A percentile compares a stretch with the other conserved stretches of the same genome.
Evolutionary conservation across 2,329 filamentous ascomycete genomes (phyloP).

Genomic region (Fusarium denticulatum): DNA sequence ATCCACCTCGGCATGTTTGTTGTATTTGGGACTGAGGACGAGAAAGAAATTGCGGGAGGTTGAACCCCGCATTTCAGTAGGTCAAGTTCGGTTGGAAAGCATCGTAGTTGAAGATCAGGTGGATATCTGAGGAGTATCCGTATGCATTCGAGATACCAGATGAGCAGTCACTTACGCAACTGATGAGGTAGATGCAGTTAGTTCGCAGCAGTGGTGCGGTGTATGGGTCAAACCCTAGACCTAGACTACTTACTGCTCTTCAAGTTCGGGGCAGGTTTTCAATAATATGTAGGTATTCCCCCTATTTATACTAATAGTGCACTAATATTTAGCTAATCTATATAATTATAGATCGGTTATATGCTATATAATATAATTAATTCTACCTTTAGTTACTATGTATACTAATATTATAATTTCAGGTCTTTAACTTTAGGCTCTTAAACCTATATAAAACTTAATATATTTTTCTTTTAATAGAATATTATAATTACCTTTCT

Average conservation of each 20-base stretch:
- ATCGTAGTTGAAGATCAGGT: neutral
- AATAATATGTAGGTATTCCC: neutral
- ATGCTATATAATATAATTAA: too few species aligned
- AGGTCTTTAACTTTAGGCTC: too few species aligned
- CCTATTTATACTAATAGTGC: too few species aligned
- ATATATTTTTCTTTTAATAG: too few species aligned
- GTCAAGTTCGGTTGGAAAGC: neutral
- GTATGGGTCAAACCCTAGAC: neutral
- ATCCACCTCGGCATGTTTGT: slow-evolving; percentile 15
- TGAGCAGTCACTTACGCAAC: neutral
- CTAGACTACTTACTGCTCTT: neutral
- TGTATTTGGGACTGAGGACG: neutral
- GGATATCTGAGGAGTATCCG: neutral
- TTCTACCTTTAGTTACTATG: too few species aligned
- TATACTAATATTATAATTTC: too few species aligned
- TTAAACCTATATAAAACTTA: too few species aligned
- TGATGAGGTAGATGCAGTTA: neutral
- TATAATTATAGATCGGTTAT: too few species aligned
- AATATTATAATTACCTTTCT: too few species aligned
- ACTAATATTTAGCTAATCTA: too few species aligned
- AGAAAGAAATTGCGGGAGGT: neutral
- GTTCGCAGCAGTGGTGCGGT: neutral
- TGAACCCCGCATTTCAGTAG: slow-evolving; percentile 29
- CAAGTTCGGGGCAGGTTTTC: slow-evolving; percentile 12
- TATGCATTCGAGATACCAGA: neutral